These are phyloP conservation scores for Aspergillus quadricinctus DNA, from an alignment of 2,329 filamentous ascomycete species.

Conservation along the genomic window DNA sequence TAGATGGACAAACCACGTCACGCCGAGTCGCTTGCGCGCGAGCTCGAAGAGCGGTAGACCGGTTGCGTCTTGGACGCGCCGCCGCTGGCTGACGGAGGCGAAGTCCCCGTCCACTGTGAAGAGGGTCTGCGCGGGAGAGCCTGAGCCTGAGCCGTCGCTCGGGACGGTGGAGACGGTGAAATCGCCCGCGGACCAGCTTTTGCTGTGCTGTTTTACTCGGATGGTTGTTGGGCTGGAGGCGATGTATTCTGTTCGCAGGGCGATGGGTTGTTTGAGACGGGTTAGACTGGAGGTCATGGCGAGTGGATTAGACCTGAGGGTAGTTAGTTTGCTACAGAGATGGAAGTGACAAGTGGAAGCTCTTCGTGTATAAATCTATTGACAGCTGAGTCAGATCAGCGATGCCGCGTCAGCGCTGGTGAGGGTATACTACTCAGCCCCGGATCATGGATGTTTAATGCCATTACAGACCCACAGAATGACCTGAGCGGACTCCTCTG, in stretches of 20 bases:
- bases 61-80: slow-evolving; percentile 15
- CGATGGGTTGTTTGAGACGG: slow-evolving; percentile 8
- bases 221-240: slow-evolving; percentile 2
- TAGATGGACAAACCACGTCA: slow-evolving; percentile 17
- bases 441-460: no score
- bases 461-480: no score
- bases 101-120: slow-evolving; percentile 12
- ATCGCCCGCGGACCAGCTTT: background rate
- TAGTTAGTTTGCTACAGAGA: background rate
- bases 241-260: slow-evolving; percentile 8
- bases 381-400: no score
- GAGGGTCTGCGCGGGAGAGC: background rate
- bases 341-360: background rate
- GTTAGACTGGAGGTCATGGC: background rate
- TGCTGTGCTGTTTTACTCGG: slow-evolving; percentile 5
- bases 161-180: slow-evolving; percentile 1
- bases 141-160: background rate
- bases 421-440: no score
- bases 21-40: slow-evolving; percentile 12
- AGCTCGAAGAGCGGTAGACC: slow-evolving; percentile 19
- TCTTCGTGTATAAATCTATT: no score
- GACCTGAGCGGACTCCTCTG: no score
- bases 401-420: no score
- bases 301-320: background rate
- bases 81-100: slow-evolving; percentile 5